A percentile compares a stretch with the other conserved stretches of the same genome.
These are phyloP conservation scores for Clonostachys sp. DNA, from an alignment of 2,329 filamentous ascomycete species.

Conservation along the genomic window DNA sequence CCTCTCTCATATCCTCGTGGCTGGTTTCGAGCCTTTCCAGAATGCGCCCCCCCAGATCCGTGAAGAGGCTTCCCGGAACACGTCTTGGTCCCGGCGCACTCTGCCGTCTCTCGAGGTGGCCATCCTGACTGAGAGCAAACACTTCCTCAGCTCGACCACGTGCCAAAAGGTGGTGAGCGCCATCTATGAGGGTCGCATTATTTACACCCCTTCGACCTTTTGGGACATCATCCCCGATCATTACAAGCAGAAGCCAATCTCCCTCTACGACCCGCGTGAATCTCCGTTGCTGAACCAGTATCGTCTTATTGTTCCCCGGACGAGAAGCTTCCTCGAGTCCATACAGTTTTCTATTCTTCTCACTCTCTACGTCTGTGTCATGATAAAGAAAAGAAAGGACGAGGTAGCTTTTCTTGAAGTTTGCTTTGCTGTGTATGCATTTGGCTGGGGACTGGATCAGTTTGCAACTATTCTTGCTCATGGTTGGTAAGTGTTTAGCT, in stretches of 20 bases:
- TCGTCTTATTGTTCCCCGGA: constrained; percentile 76
- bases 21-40: constrained; percentile 82
- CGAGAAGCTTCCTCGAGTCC: constrained; percentile 70
- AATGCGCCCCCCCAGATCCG: constrained; percentile 68
- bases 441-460: constrained; percentile 77
- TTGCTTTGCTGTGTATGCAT: constrained; percentile 67
- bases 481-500: constrained; percentile 40
- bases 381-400: constrained; percentile 61
- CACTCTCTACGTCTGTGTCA: constrained; percentile 64
- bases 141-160: constrained; percentile 71
- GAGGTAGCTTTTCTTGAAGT: constrained; percentile 55
- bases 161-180: constrained; percentile 80
- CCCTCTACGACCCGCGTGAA: constrained; percentile 72
- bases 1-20: constrained; percentile 74
- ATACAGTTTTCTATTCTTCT: constrained; percentile 69
- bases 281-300: constrained; percentile 81
- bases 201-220: constrained; percentile 78
- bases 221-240: constrained; percentile 81
- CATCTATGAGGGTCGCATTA: constrained; percentile 75
- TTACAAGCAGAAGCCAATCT: constrained; percentile 80
- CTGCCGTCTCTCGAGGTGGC: constrained; percentile 78
- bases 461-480: constrained; percentile 75
- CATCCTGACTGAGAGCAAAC: constrained; percentile 77
- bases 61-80: constrained; percentile 46
- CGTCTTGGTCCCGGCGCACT: constrained; percentile 48